These are phyloP conservation scores for Lepiota venenata DNA, from an alignment of 768 basidiomycete species.

Conservation along the genomic window DNA sequence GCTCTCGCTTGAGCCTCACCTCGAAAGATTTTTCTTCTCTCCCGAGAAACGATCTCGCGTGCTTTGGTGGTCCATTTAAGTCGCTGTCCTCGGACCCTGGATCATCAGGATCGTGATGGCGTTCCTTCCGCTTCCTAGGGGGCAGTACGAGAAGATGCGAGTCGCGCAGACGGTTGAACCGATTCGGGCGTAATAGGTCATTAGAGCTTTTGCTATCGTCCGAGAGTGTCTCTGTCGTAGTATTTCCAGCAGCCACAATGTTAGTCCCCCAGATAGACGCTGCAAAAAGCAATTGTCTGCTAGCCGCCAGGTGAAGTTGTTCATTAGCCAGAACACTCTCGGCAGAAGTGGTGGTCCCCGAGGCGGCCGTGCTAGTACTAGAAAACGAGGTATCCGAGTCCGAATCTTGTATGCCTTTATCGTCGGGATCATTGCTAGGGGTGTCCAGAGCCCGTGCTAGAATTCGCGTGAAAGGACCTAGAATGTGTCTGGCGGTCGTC, in stretches of 20 bases:
- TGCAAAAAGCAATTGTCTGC: not conserved
- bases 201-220: conserved; percentile 14
- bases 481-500: conserved; percentile 12
- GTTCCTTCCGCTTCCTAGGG: conserved; percentile 11
- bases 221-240: not conserved
- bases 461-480: conserved; percentile 29
- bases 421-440: conserved; percentile 3
- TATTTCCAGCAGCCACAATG: not conserved
- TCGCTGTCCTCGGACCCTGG: conserved; percentile 32
- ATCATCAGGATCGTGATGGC: not conserved
- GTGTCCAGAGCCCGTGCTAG: conserved; percentile 26
- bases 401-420: conserved; percentile 10
- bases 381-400: conserved; percentile 10
- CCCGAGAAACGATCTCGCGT: conserved; percentile 39
- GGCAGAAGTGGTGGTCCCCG: not conserved
- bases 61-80: conserved; percentile 37
- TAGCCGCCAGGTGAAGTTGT: not conserved
- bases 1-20: conserved; percentile 34
- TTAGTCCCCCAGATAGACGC: not conserved
- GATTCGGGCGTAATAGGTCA: not conserved
- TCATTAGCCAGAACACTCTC: not conserved
- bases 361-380: not conserved
- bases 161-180: not conserved
- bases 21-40: conserved; percentile 45
- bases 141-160: conserved; percentile 6